These are phyloP conservation scores for Sclerotiophoma versabilis DNA, from an alignment of 2,329 filamentous ascomycete genomes.

Conservation along the genomic window DNA sequence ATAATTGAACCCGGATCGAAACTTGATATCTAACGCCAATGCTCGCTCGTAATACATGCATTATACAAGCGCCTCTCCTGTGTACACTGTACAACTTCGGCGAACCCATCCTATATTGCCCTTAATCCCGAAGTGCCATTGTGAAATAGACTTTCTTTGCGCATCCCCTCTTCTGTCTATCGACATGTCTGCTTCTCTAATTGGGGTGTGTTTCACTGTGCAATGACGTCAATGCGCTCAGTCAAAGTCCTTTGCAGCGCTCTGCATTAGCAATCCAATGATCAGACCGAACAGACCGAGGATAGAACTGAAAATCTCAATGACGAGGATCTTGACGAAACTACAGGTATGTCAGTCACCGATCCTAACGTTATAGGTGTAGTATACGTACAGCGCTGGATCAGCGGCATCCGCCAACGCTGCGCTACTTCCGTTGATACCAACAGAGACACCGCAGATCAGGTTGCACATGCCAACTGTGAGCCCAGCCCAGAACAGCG, in stretches of 20 bases:
- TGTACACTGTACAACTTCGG: slow-evolving; percentile 40
- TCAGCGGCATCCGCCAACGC: slow-evolving; percentile 96
- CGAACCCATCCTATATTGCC: slow-evolving; percentile 4
- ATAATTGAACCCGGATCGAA: slow-evolving; percentile 12
- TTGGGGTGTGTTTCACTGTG: neutral
- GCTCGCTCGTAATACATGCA: slow-evolving; percentile 48
- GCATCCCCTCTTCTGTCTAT: neutral
- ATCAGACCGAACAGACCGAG: slow-evolving; percentile 96
- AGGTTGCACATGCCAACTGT: slow-evolving; percentile 96
- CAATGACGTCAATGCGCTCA: slow-evolving; percentile 19
- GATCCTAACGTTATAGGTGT: neutral
- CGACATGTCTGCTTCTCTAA: neutral
- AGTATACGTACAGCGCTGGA: slow-evolving; percentile 74
- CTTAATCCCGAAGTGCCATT: slow-evolving; percentile 13
- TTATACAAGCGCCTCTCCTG: slow-evolving; percentile 45
- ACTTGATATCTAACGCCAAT: slow-evolving; percentile 36
- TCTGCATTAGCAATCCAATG: slow-evolving; percentile 85
- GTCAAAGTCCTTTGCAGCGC: slow-evolving; percentile 79
- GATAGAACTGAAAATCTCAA: slow-evolving; percentile 99
- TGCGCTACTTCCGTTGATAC: slow-evolving; percentile 97
- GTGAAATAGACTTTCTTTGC: slow-evolving; percentile 11
- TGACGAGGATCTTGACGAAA: slow-evolving; percentile 98
- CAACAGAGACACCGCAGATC: slow-evolving; percentile 93
- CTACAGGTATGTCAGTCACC: slow-evolving; percentile 55
- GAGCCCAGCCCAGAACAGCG: slow-evolving; percentile 93